phyloP scores from a whole-genome alignment of 257 asterid species.

The Verbascum thapsus region DNA sequence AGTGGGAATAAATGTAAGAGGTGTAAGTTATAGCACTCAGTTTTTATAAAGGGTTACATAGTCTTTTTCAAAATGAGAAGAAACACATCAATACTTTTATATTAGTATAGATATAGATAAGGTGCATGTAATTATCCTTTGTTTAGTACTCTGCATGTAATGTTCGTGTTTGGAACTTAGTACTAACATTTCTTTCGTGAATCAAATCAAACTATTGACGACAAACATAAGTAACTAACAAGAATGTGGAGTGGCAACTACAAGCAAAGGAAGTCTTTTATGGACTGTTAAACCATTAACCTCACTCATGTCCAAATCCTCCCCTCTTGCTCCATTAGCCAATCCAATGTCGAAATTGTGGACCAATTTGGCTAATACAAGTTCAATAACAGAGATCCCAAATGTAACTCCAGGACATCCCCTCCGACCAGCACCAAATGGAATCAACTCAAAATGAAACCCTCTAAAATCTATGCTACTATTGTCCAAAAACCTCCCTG shows the following conservation, averaged over 20 bases:
- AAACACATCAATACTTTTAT: no score
- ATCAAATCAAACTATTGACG: no score
- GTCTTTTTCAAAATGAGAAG: no score
- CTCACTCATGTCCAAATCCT: slow-evolving; percentile 56
- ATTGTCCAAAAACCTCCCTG: slow-evolving; percentile 48
- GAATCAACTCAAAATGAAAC: slow-evolving; percentile 46
- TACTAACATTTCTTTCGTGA: no score
- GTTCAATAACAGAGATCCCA: slow-evolving; percentile 32
- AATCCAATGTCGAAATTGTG: slow-evolving; percentile 38
- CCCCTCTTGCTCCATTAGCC: slow-evolving; percentile 33
- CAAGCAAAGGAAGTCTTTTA: slow-evolving; percentile 39
- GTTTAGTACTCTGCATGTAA: no score
- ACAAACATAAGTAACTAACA: no score
- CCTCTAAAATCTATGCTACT: slow-evolving; percentile 41
- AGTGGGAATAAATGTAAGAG: no score
- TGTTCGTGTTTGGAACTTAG: no score
- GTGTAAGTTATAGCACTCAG: no score
- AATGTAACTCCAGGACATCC: slow-evolving; percentile 53
- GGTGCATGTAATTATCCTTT: no score
- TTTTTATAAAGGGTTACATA: no score
- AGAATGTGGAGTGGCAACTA: slow-evolving; percentile 23
- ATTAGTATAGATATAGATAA: no score
- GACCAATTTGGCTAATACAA: slow-evolving; percentile 45
- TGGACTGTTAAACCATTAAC: slow-evolving; percentile 31
- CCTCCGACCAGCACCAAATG: slow-evolving; percentile 66